These are phyloP conservation scores for Trichocomaceae sp. DNA, from an alignment of 2,329 filamentous ascomycete species.

Conservation along the genomic window DNA sequence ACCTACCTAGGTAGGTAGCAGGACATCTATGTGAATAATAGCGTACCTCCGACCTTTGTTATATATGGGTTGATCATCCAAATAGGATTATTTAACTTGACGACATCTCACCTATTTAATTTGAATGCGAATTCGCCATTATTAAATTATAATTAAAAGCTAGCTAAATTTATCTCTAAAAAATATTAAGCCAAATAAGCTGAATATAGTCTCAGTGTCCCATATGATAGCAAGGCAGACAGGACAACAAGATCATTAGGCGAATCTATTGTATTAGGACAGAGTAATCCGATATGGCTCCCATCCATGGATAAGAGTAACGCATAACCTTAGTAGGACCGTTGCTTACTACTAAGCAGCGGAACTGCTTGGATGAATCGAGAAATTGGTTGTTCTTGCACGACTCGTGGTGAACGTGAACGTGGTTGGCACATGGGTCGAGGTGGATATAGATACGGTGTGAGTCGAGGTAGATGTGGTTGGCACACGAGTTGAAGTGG, in stretches of 20 bases:
- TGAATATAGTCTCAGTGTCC: neutral
- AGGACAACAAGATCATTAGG: too few relatives aligned
- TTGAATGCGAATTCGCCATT: neutral
- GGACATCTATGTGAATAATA: too few relatives aligned
- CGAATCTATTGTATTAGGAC: too few relatives aligned
- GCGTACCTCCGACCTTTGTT: too few relatives aligned
- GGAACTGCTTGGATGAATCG: neutral
- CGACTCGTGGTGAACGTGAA: neutral
- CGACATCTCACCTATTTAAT: neutral
- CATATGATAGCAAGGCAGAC: neutral
- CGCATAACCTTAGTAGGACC: too few relatives aligned
- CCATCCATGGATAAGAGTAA: too few relatives aligned
- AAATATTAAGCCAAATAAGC: neutral
- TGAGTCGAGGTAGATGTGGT: neutral
- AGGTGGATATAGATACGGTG: neutral
- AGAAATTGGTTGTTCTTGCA: neutral
- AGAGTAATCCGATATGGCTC: too few relatives aligned
- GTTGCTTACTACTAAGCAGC: neutral
- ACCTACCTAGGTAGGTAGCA: too few relatives aligned
- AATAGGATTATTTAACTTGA: too few relatives aligned
- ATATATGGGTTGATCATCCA: too few relatives aligned
- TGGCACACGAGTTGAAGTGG: neutral
- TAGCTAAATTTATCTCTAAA: neutral
- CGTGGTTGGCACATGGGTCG: neutral
- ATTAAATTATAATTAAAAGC: neutral